Evolutionary conservation across 345 rosid genomes (phyloP).

Genomic region (Erysimum cheiranthoides): DNA sequence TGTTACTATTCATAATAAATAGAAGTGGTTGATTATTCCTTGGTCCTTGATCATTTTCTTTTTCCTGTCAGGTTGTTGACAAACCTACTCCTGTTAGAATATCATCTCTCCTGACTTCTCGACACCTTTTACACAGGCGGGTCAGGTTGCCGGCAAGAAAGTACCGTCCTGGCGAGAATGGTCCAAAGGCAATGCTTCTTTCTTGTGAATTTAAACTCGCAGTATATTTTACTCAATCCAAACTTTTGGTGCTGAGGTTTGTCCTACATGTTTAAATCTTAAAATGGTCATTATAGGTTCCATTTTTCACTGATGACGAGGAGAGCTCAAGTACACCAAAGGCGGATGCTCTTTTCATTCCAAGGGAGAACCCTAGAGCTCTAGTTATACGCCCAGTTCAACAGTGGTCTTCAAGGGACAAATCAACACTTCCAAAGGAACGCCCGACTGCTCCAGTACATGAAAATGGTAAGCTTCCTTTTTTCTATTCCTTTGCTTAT

Average conservation of each 20-base stretch:
- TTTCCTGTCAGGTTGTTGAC: slow-evolving; percentile 70
- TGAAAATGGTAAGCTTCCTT: slow-evolving; percentile 57
- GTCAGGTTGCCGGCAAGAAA: slow-evolving; percentile 79
- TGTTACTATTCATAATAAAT: neutral
- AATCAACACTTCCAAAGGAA: slow-evolving; percentile 57
- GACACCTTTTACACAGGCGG: slow-evolving; percentile 83
- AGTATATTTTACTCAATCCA: neutral
- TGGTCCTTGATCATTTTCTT: slow-evolving; percentile 12
- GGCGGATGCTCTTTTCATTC: slow-evolving; percentile 92
- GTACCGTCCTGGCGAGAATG: slow-evolving; percentile 74
- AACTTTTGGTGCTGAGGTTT: slow-evolving; percentile 13
- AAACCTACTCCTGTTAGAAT: slow-evolving; percentile 85
- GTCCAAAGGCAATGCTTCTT: slow-evolving; percentile 63
- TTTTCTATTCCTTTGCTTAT: neutral
- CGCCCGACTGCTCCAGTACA: slow-evolving; percentile 44
- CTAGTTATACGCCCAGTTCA: slow-evolving; percentile 75
- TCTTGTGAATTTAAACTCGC: neutral
- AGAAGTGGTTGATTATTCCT: neutral
- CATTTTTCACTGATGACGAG: slow-evolving; percentile 87
- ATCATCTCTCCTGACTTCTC: slow-evolving; percentile 85
- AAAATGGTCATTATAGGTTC: slow-evolving; percentile 63
- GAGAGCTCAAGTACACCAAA: slow-evolving; percentile 89
- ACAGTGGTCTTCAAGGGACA: slow-evolving; percentile 55
- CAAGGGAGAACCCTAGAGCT: slow-evolving; percentile 96
- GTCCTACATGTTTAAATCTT: slow-evolving; percentile 15